Base-by-base conservation (phyloP, 2,329 filamentous ascomycete genomes). In the Ramularia endophylla region DNA sequence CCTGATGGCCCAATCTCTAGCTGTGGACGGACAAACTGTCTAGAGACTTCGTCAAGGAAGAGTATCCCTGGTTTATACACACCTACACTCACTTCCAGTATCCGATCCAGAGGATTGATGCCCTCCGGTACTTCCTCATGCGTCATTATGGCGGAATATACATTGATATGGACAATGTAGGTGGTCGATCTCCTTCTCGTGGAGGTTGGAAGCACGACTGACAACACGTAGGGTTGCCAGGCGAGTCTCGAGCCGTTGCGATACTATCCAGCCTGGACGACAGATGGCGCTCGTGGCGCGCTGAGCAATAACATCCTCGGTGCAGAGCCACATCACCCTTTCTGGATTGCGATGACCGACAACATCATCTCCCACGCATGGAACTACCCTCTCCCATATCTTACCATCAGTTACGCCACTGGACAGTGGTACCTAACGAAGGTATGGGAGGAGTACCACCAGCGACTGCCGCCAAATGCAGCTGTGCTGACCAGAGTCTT, bases 111-210 rank as follows among this genome's bases (percentile, higher is more conserved):
- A 77, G 83, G 43, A 81, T 84, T 40, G 84, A 88, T 57, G 72
- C 82, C 19, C 18, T 89, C 53, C 76, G 84, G 41, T 89, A 88
- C 66, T 88, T 89, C 58, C 71, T 87, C 11, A 71, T 89, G 20
- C 73, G 79, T 37, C 77, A 85, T 62, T 88, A 77, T 58, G 85
- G 85, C 38, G 85, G 85, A 27, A 80, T 87, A 41, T 89, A 89
- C 62, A 79, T 88, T 51, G 84, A 89, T 57, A 66, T 88, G 27
- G 85, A 89, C 61, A 79, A 37, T 36, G 80, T n/a, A n/a, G n/a
- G n/a, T n/a, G n/a, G n/a, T n/a, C n/a, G n/a, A n/a, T n/a, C n/a
- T n/a, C n/a, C n/a, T n/a, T n/a, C n/a, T n/a, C n/a, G n/a, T n/a
- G n/a, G n/a, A n/a, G n/a, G n/a, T n/a, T n/a, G n/a, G n/a, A n/a